These are phyloP conservation scores for Candida sithepensis DNA, from an alignment of 805 yeast genomes.

Conservation along the genomic window DNA sequence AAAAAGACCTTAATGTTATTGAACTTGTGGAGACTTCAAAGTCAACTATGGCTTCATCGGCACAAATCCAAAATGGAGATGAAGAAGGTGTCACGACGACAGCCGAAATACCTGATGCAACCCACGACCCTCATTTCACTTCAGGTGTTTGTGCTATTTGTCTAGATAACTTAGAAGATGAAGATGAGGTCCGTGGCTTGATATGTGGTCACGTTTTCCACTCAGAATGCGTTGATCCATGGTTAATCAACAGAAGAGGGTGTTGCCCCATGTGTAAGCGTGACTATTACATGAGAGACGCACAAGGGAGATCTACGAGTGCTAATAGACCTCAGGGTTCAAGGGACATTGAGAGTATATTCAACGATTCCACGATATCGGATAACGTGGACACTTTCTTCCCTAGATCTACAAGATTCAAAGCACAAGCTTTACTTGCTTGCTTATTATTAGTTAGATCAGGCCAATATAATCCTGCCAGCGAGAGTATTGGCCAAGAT, in stretches of 20 bases:
- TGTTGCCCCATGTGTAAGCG: constrained; percentile 83
- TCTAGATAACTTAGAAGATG: constrained; percentile 59
- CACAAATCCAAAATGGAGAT: neutral
- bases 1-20: neutral
- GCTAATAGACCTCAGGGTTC: constrained; percentile 15
- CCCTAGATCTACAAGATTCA: constrained; percentile 24
- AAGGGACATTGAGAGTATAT: constrained; percentile 20
- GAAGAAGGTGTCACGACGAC: constrained; percentile 3
- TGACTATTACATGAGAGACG: constrained; percentile 50
- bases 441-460: constrained; percentile 15
- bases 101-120: neutral
- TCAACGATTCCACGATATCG: constrained; percentile 18
- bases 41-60: neutral
- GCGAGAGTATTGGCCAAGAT: neutral
- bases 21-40: constrained; percentile 5
- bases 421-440: constrained; percentile 25
- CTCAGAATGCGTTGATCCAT: constrained; percentile 73
- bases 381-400: constrained; percentile 12
- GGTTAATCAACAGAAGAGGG: constrained; percentile 72
- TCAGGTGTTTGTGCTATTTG: constrained; percentile 80
- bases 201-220: constrained; percentile 85
- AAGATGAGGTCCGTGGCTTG: constrained; percentile 65
- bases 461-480: constrained; percentile 10
- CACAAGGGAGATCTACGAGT: neutral
- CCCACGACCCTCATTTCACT: constrained; percentile 42